Conservation (phyloP, 495 filamentous ascomycete species). For the Penicillium angulare region DNA sequence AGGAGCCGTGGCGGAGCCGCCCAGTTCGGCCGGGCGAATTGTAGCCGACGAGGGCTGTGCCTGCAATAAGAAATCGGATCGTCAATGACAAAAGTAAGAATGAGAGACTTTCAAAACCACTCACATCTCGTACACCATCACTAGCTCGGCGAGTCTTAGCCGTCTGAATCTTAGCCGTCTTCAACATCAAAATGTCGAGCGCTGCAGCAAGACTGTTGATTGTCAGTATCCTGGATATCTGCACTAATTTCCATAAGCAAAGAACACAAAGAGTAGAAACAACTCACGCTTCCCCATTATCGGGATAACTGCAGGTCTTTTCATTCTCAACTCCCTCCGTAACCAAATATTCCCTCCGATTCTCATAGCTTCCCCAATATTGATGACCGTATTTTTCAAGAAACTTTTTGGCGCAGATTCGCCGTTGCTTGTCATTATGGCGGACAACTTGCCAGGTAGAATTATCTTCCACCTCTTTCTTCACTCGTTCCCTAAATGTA, state of each 20-base stretch:
- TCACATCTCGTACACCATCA: no score
- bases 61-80: no score
- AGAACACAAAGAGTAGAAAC: neutral
- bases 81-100: no score
- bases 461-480: neutral
- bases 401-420: neutral
- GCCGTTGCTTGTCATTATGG: neutral
- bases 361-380: neutral
- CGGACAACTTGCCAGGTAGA: neutral
- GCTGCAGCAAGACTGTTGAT: neutral
- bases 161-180: no score
- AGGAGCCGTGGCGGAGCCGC: no score
- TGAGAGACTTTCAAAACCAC: no score
- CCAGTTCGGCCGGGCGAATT: no score
- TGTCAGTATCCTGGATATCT: no score
- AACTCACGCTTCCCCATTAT: neutral
- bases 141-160: no score
- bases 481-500: slow-evolving; percentile 9
- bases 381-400: neutral
- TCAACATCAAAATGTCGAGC: no score
- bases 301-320: neutral
- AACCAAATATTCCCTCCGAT: neutral
- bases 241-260: no score
- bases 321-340: neutral
- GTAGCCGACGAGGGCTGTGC: no score